Evolutionary conservation across 345 rosid species (phyloP).

Genomic region (Salix caprea): DNA sequence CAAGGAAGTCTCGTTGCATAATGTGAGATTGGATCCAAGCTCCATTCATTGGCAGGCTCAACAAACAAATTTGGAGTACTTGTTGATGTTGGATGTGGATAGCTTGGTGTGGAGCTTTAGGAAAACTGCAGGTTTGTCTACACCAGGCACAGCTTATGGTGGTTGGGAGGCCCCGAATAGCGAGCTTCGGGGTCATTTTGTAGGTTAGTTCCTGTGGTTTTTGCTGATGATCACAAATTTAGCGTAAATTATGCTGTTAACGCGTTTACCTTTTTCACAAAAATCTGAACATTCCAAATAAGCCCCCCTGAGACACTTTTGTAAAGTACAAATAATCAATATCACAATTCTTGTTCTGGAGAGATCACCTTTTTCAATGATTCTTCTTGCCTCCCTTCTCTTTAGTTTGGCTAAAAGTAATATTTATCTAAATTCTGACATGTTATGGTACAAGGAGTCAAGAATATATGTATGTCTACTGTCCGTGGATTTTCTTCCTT

Average conservation of each 20-base stretch:
- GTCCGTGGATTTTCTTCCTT: not conserved
- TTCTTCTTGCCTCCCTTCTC: not conserved
- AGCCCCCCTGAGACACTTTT: slow-evolving; percentile 6
- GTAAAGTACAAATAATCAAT: not conserved
- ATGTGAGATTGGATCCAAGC: slow-evolving; percentile 62
- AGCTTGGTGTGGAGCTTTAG: slow-evolving; percentile 78
- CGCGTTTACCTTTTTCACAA: not conserved
- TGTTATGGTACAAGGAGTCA: too few relatives aligned
- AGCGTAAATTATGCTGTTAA: not conserved
- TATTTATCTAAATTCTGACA: too few relatives aligned
- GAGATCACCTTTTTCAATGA: not conserved
- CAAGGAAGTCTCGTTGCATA: slow-evolving; percentile 70
- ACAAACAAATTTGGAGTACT: slow-evolving; percentile 80
- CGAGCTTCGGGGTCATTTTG: slow-evolving; percentile 95
- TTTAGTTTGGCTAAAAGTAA: not conserved
- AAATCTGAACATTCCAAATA: not conserved
- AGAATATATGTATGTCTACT: not conserved
- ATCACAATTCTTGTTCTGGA: too few relatives aligned
- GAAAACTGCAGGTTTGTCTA: slow-evolving; percentile 64
- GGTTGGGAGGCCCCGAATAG: slow-evolving; percentile 72
- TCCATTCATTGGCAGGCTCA: slow-evolving; percentile 72
- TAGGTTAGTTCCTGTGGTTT: slow-evolving; percentile 47
- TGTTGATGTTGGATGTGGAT: slow-evolving; percentile 80
- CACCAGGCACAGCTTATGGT: slow-evolving; percentile 64
- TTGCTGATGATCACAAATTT: not conserved